Evolutionary conservation across 2,329 filamentous ascomycete species (phyloP).

Genomic region (Dothideomycetes sp.): DNA sequence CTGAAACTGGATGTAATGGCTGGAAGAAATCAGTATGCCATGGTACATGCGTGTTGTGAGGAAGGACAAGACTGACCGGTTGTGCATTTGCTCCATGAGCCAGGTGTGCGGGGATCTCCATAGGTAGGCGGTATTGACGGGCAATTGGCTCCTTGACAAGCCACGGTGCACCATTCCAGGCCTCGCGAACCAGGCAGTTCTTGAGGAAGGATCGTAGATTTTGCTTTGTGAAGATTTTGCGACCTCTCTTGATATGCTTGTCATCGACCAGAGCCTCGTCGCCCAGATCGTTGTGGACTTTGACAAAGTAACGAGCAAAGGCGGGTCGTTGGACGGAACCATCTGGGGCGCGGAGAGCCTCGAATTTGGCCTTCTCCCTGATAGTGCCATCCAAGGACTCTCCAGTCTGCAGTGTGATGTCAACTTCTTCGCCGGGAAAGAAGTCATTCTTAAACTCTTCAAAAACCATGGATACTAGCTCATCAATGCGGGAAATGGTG

Average conservation of each 20-base stretch:
- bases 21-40: not conserved
- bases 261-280: constrained; percentile 73
- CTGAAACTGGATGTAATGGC: not conserved
- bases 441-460: constrained; percentile 81
- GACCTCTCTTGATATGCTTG: constrained; percentile 72
- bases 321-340: constrained; percentile 56
- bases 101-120: constrained; percentile 72
- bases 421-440: constrained; percentile 78
- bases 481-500: constrained; percentile 79
- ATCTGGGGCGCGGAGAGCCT: constrained; percentile 47
- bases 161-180: constrained; percentile 96
- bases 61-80: constrained; percentile 11
- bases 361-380: constrained; percentile 73
- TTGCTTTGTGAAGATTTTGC: constrained; percentile 88
- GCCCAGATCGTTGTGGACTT: constrained; percentile 51
- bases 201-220: constrained; percentile 91
- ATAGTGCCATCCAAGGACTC: constrained; percentile 65
- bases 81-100: constrained; percentile 67
- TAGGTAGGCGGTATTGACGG: constrained; percentile 72
- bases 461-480: constrained; percentile 52
- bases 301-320: constrained; percentile 71
- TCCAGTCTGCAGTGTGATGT: constrained; percentile 57
- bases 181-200: constrained; percentile 80
- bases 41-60: constrained; percentile 12
- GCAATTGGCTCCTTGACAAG: constrained; percentile 82